phyloP scores from a whole-genome alignment of 495 filamentous ascomycete species.

The Physcia stellaris region DNA sequence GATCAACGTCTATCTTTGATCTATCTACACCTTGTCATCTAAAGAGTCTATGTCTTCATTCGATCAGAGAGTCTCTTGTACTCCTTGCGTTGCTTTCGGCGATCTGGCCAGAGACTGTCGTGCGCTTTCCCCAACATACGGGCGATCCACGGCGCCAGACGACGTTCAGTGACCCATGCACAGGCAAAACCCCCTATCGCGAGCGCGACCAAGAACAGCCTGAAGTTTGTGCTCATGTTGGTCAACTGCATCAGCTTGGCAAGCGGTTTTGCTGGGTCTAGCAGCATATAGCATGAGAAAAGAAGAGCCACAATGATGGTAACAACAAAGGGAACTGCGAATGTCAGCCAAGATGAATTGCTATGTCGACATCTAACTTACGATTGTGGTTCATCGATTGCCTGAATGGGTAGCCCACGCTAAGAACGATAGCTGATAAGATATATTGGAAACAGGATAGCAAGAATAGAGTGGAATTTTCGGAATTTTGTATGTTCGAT shows the following conservation, averaged over 20 bases:
- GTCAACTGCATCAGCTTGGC: constrained; percentile 74
- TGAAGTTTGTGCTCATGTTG: constrained; percentile 53
- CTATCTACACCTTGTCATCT: too few relatives aligned
- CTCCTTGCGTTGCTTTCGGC: constrained; percentile 63
- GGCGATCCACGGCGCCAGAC: constrained; percentile 57
- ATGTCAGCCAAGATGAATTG: too few relatives aligned
- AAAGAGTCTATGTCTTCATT: constrained; percentile 43
- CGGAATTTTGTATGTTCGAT: constrained; percentile 75
- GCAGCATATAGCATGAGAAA: constrained; percentile 63
- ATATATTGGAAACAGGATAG: constrained; percentile 92
- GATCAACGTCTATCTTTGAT: too few relatives aligned
- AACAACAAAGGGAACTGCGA: constrained; percentile 67
- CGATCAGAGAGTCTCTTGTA: constrained; percentile 72
- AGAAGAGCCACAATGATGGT: constrained; percentile 55
- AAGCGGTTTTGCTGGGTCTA: constrained; percentile 55
- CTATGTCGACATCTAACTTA: constrained; percentile 33
- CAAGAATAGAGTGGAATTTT: constrained; percentile 83
- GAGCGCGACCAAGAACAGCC: constrained; percentile 51
- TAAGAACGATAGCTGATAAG: constrained; percentile 73
- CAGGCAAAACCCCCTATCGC: constrained; percentile 50
- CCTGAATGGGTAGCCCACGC: constrained; percentile 78
- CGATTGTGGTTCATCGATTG: constrained; percentile 69
- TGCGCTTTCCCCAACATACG: constrained; percentile 47
- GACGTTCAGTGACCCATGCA: constrained; percentile 57
- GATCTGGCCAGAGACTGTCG: constrained; percentile 36